Percentiles rank a stretch among this genome's conserved stretches.
phyloP scores from a whole-genome alignment of 1,284 basidiomycete species.

The Tilletia horrida region DNA sequence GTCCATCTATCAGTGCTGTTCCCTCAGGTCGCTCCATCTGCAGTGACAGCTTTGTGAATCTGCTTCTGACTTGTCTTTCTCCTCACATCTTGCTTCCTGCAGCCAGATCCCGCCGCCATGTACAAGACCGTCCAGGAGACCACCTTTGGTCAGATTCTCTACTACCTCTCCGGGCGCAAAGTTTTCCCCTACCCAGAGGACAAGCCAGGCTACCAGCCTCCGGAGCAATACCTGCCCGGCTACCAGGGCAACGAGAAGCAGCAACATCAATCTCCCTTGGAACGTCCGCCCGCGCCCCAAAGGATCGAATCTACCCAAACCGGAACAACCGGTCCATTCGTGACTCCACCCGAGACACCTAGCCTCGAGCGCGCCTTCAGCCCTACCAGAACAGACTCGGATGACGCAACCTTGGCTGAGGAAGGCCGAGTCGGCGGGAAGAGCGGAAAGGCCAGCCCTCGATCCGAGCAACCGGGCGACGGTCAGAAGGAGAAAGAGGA shows the following conservation, averaged over 20 bases:
- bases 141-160: conserved; percentile 18
- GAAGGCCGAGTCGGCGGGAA: conserved; percentile 5
- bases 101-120: not conserved
- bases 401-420: conserved; percentile 16
- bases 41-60: too few species aligned
- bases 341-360: not conserved
- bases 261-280: not conserved
- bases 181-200: conserved; percentile 28
- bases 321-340: not conserved
- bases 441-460: not conserved
- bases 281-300: not conserved
- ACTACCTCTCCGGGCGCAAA: conserved; percentile 19
- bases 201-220: conserved; percentile 25
- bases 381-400: not conserved
- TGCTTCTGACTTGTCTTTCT: not conserved
- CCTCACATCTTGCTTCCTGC: not conserved
- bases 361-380: not conserved
- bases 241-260: conserved; percentile 8
- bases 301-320: not conserved
- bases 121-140: conserved; percentile 19
- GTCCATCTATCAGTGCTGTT: too few species aligned
- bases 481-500: conserved; percentile 21
- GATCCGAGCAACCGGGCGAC: conserved; percentile 18
- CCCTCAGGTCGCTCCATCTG: too few species aligned
- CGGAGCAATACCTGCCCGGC: conserved; percentile 25